phyloP scores from a whole-genome alignment of 176 grass and related monocot genomes.

The Musa beccarii region DNA sequence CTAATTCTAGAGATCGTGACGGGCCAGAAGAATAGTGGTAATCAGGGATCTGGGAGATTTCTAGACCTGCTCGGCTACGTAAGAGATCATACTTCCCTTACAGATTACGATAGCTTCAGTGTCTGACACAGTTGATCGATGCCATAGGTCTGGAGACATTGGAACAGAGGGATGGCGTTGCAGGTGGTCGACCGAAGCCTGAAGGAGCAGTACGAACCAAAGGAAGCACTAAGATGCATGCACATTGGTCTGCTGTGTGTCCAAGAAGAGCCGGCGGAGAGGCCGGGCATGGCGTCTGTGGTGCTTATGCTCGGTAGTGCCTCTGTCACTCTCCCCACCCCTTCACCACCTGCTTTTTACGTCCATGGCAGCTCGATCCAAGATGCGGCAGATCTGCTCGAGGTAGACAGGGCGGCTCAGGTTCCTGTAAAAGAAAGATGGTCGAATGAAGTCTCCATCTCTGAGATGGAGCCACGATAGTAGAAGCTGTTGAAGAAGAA shows the following conservation, averaged over 20 bases:
- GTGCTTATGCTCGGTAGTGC: slow-evolving; percentile 16
- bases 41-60: neutral
- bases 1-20: slow-evolving; percentile 34
- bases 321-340: slow-evolving; percentile 23
- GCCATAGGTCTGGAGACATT: slow-evolving; percentile 33
- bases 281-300: neutral
- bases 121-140: neutral
- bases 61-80: neutral
- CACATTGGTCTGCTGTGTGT: neutral
- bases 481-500: no score
- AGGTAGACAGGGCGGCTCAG: no score
- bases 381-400: no score
- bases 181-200: slow-evolving; percentile 31
- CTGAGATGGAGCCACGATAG: no score
- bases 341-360: no score
- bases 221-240: neutral
- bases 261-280: neutral
- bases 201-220: neutral
- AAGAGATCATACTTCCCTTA: neutral
- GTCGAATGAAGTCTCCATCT: no score
- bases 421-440: no score
- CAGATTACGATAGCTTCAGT: neutral
- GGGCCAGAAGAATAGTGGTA: neutral
- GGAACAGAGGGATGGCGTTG: slow-evolving; percentile 29
- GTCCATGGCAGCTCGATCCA: no score